Evolutionary conservation across 495 filamentous ascomycete genomes (phyloP), one percentile per base, ranked within the genome.

Genomic region (Opeltia flavorubescens): DNA sequence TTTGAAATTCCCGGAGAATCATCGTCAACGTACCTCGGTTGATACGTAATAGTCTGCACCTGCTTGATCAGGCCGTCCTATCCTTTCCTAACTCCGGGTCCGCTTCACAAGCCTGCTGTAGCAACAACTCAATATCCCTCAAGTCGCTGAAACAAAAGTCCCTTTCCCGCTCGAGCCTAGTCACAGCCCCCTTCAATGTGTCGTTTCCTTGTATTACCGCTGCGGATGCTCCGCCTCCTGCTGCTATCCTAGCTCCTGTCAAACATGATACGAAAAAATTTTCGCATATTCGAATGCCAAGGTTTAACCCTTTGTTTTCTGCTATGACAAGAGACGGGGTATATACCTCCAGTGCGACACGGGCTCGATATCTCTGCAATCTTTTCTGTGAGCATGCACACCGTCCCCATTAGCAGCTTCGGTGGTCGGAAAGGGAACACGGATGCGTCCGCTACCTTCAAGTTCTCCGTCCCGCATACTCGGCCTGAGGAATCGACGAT

Each of bases 131-230:
- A 54, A 98, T 98, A 59, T 98, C 91, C 44, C 91, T 78, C 49
- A 98, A 67, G 68, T 98, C 96, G 71, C 84, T 88, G 62, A 98
- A 98, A 70, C 96, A 98, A 65, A 98, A 98, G 63, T 98, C 91
- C 43, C 91, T 71, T 69, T 98, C 91, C 59, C 86, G 83, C 70
- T 94, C 86, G 39, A 94, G 69, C 4, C 86, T 86, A n/a, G 72
- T 69, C 21, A 93, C 84, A 0, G 77, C 86, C 64, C 89, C 83
- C 72, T 89, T 93, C 51, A 95, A 69, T 29, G 80, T 80, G 33
- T 70, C 67, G 61, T 86, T 87, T 72, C 95, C 89, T 58, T 84
- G 75, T 56, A 80, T 70, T 49, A 96, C 67, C 2, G 76, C 86
- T 7, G 82, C 71, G 23, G 68, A 74, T 27, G 69, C 77, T 1